Evolutionary conservation across 2,329 filamentous ascomycete genomes (phyloP).

Genomic region (Trichoderma guizhouense): DNA sequence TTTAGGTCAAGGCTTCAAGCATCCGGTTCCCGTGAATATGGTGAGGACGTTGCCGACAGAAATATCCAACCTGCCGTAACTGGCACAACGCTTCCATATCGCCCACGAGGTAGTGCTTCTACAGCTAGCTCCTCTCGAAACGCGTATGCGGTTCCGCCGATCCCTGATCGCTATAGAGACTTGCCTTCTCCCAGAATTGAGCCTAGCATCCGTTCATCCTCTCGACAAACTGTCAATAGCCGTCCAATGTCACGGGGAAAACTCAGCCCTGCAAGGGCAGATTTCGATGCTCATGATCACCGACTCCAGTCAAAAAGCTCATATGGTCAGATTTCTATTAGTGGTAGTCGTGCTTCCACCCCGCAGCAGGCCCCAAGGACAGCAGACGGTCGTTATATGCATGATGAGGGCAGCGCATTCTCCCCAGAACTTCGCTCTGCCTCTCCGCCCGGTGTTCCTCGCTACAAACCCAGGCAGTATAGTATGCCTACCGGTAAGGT

Average conservation of each 20-base stretch:
- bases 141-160: background rate
- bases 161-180: background rate
- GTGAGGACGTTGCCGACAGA: constrained; percentile 63
- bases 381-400: constrained; percentile 14
- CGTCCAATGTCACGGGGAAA: background rate
- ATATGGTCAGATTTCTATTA: constrained; percentile 14
- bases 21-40: constrained; percentile 52
- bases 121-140: background rate
- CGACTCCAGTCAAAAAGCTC: background rate
- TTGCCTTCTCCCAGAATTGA: background rate
- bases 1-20: constrained; percentile 50
- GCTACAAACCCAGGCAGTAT: constrained; percentile 14
- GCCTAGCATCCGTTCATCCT: background rate
- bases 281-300: background rate
- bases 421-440: background rate
- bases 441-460: constrained; percentile 15
- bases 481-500: constrained; percentile 13
- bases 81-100: background rate
- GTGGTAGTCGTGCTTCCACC: background rate
- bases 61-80: constrained; percentile 40
- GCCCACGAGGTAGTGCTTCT: constrained; percentile 11
- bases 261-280: background rate
- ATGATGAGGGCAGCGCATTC: background rate
- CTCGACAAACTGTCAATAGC: background rate
- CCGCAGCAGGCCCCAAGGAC: constrained; percentile 5